A percentile compares a stretch with the other conserved stretches of the same genome.
Conservation (phyloP, 352 stramenopile genomes). For the Globisporangium echinulatum region DNA sequence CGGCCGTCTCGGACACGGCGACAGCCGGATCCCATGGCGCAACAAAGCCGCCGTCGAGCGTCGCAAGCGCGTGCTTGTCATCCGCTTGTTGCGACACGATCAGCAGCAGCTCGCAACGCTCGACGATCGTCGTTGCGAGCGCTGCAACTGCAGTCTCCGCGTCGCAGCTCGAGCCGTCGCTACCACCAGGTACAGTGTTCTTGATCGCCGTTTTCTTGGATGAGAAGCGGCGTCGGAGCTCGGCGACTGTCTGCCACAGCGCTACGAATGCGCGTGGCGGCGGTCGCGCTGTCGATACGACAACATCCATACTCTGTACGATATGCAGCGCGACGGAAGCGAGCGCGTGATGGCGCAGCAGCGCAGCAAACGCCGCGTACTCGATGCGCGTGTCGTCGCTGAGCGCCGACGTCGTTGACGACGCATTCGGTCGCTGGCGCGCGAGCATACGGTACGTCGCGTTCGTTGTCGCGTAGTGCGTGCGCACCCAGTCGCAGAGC, state of each 20-base stretch:
- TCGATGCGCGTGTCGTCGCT: constrained; percentile 32
- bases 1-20: constrained; percentile 10
- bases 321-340: constrained; percentile 27
- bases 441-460: constrained; percentile 64
- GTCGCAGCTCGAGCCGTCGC: background rate
- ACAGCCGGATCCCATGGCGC: constrained; percentile 26
- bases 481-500: constrained; percentile 54
- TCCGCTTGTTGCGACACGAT: constrained; percentile 23
- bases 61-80: constrained; percentile 21
- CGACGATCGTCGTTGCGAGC: constrained; percentile 23
- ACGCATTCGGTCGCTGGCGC: constrained; percentile 24
- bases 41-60: constrained; percentile 28
- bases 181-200: constrained; percentile 8
- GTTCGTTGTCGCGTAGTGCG: constrained; percentile 39
- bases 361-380: constrained; percentile 35
- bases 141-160: background rate
- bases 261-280: constrained; percentile 23
- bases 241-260: constrained; percentile 50
- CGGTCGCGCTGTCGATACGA: background rate
- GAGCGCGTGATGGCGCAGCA: constrained; percentile 51
- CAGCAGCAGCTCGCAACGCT: constrained; percentile 41
- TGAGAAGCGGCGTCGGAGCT: constrained; percentile 33
- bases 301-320: constrained; percentile 4
- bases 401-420: constrained; percentile 3
- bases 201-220: constrained; percentile 41